Evolutionary conservation across 805 yeast species (phyloP), one percentile per base, ranked within the genome.

Genomic region (Candida vaughaniae): DNA sequence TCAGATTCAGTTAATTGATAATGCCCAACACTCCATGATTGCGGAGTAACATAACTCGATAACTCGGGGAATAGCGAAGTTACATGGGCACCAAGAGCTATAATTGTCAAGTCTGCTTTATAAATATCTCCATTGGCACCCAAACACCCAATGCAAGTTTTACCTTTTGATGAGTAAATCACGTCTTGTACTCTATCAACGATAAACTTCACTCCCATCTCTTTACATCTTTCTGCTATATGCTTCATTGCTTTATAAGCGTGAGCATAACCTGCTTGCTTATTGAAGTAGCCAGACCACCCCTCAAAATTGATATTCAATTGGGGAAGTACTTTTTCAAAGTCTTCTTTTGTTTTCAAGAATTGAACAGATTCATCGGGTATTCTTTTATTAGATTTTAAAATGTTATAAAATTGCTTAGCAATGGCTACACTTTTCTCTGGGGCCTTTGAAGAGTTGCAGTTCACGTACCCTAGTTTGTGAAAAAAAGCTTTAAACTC

Each of bases 251-350:
- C 57, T 17, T 67, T 60, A 5, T 66, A 61, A 6, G 76, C 66
- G 36, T 65, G 66, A 0, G 69, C 75, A 35, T 56, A 61, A 0
- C 76, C 77, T 6, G 72, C 64, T 12, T 62, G 63, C 7, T 69
- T 68, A 41, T 71, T 72, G 45, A 42, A 58, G 30, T 43, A 43
- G 7, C 48, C 58, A 10, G 31, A 29, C 22, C 46, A 38, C 1
- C 51, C 48, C 17, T 41, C 45, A 18, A 45, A 42, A 8, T 31
- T 38, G 12, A 35, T 39, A 3, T 41, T 19, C 31, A 54, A 55
- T 27, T 39, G 53, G 2, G 57, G 52, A 42, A 35, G 38, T 7
- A 41, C 25, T 35, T 5, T 25, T 1, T 57, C 56, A 19, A 71
- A 36, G n/a, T 53, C 56, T 3, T 52, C 42, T 4, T 68, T 66